phyloP scores from a whole-genome alignment of 192 early-diverging fungal genomes.

The Borealophlyctis nickersoniae region DNA sequence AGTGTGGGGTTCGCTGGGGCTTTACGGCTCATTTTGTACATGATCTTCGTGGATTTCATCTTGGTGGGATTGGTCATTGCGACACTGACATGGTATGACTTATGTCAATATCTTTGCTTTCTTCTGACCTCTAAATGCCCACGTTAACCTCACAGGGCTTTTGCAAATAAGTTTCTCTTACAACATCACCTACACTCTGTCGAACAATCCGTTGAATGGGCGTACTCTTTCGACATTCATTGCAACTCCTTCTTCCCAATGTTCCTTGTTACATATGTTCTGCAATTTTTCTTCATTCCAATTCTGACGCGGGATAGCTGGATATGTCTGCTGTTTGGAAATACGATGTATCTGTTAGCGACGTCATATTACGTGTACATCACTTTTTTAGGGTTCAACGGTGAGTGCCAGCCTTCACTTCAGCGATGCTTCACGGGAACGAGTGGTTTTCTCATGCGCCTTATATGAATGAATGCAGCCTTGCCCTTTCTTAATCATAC shows the following conservation, averaged over 20 bases:
- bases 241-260: conserved; percentile 94
- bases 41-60: conserved; percentile 81
- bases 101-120: neutral
- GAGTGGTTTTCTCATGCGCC: too few relatives aligned
- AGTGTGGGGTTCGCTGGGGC: conserved; percentile 63
- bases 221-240: conserved; percentile 94
- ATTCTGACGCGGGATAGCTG: conserved; percentile 73
- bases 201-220: conserved; percentile 91
- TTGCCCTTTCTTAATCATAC: conserved; percentile 90
- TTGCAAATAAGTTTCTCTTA: conserved; percentile 78
- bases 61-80: conserved; percentile 68
- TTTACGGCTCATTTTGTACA: conserved; percentile 71
- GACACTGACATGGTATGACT: conserved; percentile 66
- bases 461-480: too few relatives aligned
- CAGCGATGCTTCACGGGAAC: too few relatives aligned
- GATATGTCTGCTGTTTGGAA: conserved; percentile 82
- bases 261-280: conserved; percentile 80
- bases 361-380: conserved; percentile 79
- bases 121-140: neutral
- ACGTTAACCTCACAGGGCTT: conserved; percentile 39
- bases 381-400: conserved; percentile 92
- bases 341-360: conserved; percentile 82
- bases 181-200: conserved; percentile 73
- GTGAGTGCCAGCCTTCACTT: conserved; percentile 43
- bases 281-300: conserved; percentile 91